Evolutionary conservation across 192 early-diverging fungal species (phyloP).

Genomic region (Backusella macrospora): DNA sequence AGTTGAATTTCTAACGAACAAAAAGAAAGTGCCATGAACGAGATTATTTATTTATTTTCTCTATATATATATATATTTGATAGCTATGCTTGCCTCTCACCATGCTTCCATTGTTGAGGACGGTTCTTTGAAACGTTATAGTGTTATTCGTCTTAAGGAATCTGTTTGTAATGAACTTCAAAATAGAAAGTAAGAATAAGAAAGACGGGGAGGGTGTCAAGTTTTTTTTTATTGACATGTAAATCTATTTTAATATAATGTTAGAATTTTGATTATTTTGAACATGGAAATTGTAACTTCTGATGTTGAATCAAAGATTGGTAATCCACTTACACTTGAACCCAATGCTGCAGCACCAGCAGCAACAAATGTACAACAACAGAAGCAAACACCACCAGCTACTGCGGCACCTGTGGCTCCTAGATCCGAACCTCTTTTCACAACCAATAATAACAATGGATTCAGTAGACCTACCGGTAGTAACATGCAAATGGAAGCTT

Average conservation of each 20-base stretch:
- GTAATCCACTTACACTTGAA: constrained; percentile 12
- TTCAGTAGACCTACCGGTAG: constrained; percentile 14
- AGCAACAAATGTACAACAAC: not conserved
- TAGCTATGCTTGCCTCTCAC: constrained; percentile 67
- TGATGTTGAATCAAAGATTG: constrained; percentile 23
- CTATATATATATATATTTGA: constrained; percentile 4
- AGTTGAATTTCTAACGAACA: not conserved
- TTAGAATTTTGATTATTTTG: constrained; percentile 44
- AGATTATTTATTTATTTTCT: no score
- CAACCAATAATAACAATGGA: constrained; percentile 41
- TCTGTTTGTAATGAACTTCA: constrained; percentile 52
- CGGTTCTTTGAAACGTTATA: constrained; percentile 50
- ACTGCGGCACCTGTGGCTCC: constrained; percentile 29
- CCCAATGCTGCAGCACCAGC: not conserved
- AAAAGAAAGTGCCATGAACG: not conserved
- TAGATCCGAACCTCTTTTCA: constrained; percentile 35
- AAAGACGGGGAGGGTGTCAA: not conserved
- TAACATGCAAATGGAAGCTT: constrained; percentile 27
- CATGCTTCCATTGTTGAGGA: constrained; percentile 51
- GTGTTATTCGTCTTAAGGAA: constrained; percentile 52
- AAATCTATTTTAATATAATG: not conserved
- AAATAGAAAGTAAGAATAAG: constrained; percentile 48
- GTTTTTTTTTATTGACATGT: not conserved
- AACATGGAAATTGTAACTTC: constrained; percentile 50
- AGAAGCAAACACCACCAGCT: not conserved